These are phyloP conservation scores for Phoma sp. DNA, from an alignment of 2,329 filamentous ascomycete genomes.

Conservation along the genomic window DNA sequence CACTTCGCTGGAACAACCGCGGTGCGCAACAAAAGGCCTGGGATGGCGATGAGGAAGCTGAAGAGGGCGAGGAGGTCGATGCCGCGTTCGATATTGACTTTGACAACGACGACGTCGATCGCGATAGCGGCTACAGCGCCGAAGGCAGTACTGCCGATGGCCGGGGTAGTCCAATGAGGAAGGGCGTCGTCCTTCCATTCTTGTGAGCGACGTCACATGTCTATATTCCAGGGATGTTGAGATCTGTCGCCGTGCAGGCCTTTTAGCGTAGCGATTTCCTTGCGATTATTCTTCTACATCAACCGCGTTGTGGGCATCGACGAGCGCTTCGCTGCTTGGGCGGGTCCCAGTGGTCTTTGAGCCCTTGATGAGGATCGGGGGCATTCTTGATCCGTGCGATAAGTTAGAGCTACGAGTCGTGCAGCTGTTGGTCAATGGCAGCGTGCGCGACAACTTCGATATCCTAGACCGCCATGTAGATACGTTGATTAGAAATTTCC, in stretches of 20 bases:
- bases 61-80: slow-evolving; percentile 53
- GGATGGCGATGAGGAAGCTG: slow-evolving; percentile 56
- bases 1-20: slow-evolving; percentile 91
- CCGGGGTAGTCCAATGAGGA: slow-evolving; percentile 42
- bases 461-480: slow-evolving; percentile 16
- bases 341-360: slow-evolving; percentile 37
- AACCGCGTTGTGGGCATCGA: slow-evolving; percentile 19
- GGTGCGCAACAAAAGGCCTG: slow-evolving; percentile 91
- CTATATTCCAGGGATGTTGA: not conserved
- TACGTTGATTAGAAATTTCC: slow-evolving; percentile 4
- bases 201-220: slow-evolving; percentile 21
- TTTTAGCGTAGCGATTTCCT: slow-evolving; percentile 7
- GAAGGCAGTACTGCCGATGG: slow-evolving; percentile 46
- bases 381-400: slow-evolving; percentile 5
- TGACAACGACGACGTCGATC: slow-evolving; percentile 61
- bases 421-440: slow-evolving; percentile 5
- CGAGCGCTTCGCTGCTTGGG: slow-evolving; percentile 33
- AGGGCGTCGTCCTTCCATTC: slow-evolving; percentile 44
- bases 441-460: slow-evolving; percentile 8
- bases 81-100: slow-evolving; percentile 95
- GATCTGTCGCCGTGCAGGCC: not conserved
- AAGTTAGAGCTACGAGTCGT: not conserved
- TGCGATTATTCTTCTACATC: slow-evolving; percentile 8
- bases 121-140: slow-evolving; percentile 50
- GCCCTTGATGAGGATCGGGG: slow-evolving; percentile 1